These are phyloP conservation scores for Flaveria robusta DNA, from an alignment of 129 eudicot genomes.

Conservation along the genomic window DNA sequence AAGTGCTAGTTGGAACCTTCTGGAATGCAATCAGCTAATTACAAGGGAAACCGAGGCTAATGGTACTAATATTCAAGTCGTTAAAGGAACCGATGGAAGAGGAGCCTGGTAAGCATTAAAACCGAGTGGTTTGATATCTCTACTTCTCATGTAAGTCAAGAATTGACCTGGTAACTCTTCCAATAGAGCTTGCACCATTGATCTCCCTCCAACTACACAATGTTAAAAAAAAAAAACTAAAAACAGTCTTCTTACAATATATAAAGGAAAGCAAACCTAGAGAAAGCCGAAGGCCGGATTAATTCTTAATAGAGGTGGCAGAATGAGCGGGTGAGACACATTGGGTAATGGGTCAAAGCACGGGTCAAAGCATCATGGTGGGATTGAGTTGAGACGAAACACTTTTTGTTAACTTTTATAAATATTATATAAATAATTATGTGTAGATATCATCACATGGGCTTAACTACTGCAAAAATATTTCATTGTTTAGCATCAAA, in stretches of 20 bases:
- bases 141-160: slow-evolving; percentile 74
- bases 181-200: slow-evolving; percentile 73
- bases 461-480: not conserved
- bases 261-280: no score
- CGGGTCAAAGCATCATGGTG: not conserved
- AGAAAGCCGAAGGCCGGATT: no score
- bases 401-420: not conserved
- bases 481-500: not conserved
- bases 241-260: no score
- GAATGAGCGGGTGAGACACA: not conserved
- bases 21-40: not conserved
- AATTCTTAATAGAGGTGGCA: no score
- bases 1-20: not conserved
- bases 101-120: slow-evolving; percentile 14
- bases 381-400: not conserved
- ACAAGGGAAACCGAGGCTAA: not conserved
- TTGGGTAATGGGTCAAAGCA: not conserved
- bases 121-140: slow-evolving; percentile 67
- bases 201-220: slow-evolving; percentile 63
- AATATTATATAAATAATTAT: not conserved
- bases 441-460: not conserved
- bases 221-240: not conserved
- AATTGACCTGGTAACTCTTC: slow-evolving; percentile 96
- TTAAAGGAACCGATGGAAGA: slow-evolving; percentile 13
- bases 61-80: slow-evolving; percentile 5